Base-by-base conservation (phyloP, 2,329 filamentous ascomycete species). In the Arthrobotrys entomopaga region DNA sequence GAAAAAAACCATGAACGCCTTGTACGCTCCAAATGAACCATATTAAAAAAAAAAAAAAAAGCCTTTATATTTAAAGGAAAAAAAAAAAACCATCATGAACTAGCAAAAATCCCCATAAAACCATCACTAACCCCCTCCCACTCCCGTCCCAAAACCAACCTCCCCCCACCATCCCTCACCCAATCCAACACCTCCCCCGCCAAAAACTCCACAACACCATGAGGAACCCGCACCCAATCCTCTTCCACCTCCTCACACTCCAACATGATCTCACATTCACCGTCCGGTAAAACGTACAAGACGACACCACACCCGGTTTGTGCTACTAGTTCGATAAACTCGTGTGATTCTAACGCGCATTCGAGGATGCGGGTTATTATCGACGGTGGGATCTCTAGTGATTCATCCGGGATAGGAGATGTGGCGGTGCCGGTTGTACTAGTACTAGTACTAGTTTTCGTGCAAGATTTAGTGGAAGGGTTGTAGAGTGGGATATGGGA, bases 141-240 rank as follows among this genome's bases (percentile, higher is more conserved):
- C 34, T 42, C 38, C 2, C 24, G n/a, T 2, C 53, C 53, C 16
- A 57, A 38, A 15, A 48, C 42, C 38, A 48, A 29, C 42, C 48
- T 19, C 22, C 52, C 26, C 5, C 52, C 38, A 24, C 42, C 57
- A 10, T 42, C 13, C 15, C 19, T 49, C 0, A 61, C 24, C 56
- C 65, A 61, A 11, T 40, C n/a, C 49, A 61, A 38, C 48, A 69
- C 65, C 13, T 60, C 65, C 4, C 49, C 49, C 2, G 57, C 56
- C 48, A 69, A 29, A 40, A 69, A 69, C 38, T 38, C 56, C 8
- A 61, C 34, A 7, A 69, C 57, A 1, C 49, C 8, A 24, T 61
- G 56, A 3, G 65, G 65, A 10, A 69, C 65, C 11, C 40, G 43
- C 1, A 69, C 65, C 65, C 65, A 69, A 20, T 34, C 57, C 8